A percentile compares a stretch with the other conserved stretches of the same genome.
These are phyloP conservation scores for Remersonia thermophila DNA, from an alignment of 2,329 filamentous ascomycete genomes.

Conservation along the genomic window DNA sequence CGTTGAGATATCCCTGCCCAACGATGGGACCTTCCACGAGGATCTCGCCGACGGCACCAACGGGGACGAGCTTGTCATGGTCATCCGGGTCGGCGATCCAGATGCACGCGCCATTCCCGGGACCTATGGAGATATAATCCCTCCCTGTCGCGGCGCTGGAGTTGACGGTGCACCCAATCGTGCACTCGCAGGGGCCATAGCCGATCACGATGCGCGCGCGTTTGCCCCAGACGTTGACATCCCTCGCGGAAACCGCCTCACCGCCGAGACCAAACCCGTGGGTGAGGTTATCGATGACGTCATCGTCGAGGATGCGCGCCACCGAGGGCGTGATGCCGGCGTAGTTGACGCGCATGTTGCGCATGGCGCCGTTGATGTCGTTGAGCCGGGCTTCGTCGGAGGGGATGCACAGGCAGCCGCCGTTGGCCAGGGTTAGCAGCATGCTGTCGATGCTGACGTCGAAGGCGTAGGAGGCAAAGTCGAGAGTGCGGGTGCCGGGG, in stretches of 20 bases:
- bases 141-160: conserved; percentile 15
- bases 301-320: conserved; percentile 33
- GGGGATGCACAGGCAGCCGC: conserved; percentile 34
- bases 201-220: conserved; percentile 36
- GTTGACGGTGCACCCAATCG: conserved; percentile 27
- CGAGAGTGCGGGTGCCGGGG: conserved; percentile 15
- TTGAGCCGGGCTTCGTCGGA: conserved; percentile 42
- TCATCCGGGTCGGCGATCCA: conserved; percentile 21
- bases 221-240: conserved; percentile 35
- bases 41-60: conserved; percentile 24
- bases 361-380: conserved; percentile 16
- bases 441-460: conserved; percentile 31
- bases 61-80: conserved; percentile 18
- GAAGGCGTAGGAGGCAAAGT: conserved; percentile 28
- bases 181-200: conserved; percentile 43
- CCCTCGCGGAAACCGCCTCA: conserved; percentile 39
- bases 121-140: conserved; percentile 30
- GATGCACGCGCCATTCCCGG: conserved; percentile 29
- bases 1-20: conserved; percentile 36
- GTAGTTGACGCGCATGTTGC: conserved; percentile 30
- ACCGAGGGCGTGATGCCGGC: conserved; percentile 40
- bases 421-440: conserved; percentile 27
- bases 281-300: conserved; percentile 34
- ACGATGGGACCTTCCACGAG: conserved; percentile 33
- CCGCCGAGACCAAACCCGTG: conserved; percentile 35